Conservation (phyloP, 345 rosid genomes). For the Euclidium syriacum region DNA sequence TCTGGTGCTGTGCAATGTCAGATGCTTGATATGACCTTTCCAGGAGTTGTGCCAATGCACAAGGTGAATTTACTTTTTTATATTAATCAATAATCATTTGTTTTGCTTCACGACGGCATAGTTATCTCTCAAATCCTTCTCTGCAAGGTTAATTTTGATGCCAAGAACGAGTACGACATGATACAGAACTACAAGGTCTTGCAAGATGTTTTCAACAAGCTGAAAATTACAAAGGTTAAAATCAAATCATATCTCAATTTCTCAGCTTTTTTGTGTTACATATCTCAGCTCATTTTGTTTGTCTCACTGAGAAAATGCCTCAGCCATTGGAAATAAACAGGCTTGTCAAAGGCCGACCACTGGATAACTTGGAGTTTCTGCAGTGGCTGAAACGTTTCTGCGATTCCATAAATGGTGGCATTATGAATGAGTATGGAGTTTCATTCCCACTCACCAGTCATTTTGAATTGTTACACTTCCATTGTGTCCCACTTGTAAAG, state of each 20-base stretch:
- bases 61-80: slow-evolving; percentile 40
- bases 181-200: slow-evolving; percentile 96
- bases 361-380: slow-evolving; percentile 97
- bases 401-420: slow-evolving; percentile 94
- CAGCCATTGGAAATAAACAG: slow-evolving; percentile 91
- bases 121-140: not conserved
- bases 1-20: slow-evolving; percentile 99
- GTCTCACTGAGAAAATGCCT: not conserved
- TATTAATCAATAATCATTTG: not conserved
- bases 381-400: slow-evolving; percentile 97
- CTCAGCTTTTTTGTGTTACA: not conserved
- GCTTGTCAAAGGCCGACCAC: slow-evolving; percentile 84
- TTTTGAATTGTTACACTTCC: not conserved
- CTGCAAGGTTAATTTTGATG: slow-evolving; percentile 87
- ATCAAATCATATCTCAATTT: not conserved
- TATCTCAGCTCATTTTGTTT: not conserved
- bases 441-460: not conserved
- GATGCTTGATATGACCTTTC: slow-evolving; percentile 88
- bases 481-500: not conserved
- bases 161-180: slow-evolving; percentile 86
- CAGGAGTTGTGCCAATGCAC: slow-evolving; percentile 96
- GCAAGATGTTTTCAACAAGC: slow-evolving; percentile 89
- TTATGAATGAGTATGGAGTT: slow-evolving; percentile 70
- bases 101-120: not conserved
- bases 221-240: slow-evolving; percentile 88